phyloP scores from a whole-genome alignment of 352 stramenopile species.

The Phytophthora pistaciae region DNA sequence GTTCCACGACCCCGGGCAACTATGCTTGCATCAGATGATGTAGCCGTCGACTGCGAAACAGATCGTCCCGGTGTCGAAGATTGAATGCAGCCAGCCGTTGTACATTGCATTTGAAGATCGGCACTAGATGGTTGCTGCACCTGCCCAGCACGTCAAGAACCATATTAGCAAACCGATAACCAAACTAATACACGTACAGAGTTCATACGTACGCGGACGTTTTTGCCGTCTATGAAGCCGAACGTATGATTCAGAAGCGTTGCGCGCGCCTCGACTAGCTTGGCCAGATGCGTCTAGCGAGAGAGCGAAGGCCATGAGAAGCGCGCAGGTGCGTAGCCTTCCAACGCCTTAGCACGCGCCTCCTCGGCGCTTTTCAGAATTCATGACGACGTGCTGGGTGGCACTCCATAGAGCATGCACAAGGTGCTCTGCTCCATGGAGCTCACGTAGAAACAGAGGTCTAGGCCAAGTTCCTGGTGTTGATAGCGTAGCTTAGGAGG shows the following conservation, averaged over 20 bases:
- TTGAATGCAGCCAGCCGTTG: too few species aligned
- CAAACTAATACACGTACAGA: background rate
- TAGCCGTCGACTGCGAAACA: background rate
- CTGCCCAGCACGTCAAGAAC: too few species aligned
- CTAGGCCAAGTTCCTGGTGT: background rate
- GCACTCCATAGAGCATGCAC: background rate
- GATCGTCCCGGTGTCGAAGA: background rate
- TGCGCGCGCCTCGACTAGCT: background rate
- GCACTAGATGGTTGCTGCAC: too few species aligned
- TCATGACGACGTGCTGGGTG: background rate
- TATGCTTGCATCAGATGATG: background rate
- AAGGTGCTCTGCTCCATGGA: background rate
- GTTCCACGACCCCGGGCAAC: background rate
- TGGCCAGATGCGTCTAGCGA: background rate
- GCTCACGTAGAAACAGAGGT: background rate
- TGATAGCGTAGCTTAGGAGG: background rate
- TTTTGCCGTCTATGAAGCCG: background rate
- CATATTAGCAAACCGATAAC: too few species aligned
- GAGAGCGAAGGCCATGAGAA: background rate
- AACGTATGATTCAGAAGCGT: background rate
- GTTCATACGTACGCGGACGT: background rate
- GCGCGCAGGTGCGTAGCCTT: background rate
- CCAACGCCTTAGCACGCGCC: background rate
- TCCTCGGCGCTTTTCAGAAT: background rate
- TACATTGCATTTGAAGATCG: too few species aligned